phyloP scores from a whole-genome alignment of 257 asterid genomes.

The Solanum ahanhuiri region DNA sequence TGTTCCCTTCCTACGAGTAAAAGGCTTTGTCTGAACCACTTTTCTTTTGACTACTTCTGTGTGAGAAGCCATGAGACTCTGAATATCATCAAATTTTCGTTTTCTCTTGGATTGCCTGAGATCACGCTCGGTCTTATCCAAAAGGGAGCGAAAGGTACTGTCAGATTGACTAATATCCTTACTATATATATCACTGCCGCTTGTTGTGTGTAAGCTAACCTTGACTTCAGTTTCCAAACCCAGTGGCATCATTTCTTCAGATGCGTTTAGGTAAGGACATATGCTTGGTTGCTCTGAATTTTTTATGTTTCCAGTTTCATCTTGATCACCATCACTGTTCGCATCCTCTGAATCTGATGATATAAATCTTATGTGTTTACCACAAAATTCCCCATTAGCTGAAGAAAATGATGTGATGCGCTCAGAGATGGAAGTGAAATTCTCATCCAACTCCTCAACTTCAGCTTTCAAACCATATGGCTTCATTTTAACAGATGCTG shows the following conservation, averaged over 20 bases:
- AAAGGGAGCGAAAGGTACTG: conserved; percentile 8
- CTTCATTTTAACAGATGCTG: not conserved
- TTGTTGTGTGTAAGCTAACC: no score
- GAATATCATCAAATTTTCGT: conserved; percentile 30
- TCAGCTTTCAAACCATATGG: not conserved
- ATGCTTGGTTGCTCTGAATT: conserved; percentile 22
- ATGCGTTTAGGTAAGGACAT: conserved; percentile 90
- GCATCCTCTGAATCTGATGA: conserved; percentile 60
- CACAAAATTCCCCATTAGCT: conserved; percentile 29
- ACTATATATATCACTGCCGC: not conserved
- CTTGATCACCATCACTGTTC: conserved; percentile 26
- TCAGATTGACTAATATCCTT: conserved; percentile 17
- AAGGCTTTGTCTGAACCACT: not conserved
- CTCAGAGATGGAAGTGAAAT: conserved; percentile 44
- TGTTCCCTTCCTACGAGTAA: conserved; percentile 1
- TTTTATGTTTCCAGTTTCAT: conserved; percentile 26
- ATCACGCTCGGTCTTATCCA: not conserved
- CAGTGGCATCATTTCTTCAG: conserved; percentile 72
- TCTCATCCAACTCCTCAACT: conserved; percentile 9
- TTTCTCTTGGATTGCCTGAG: not conserved
- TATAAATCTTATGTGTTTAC: conserved; percentile 51
- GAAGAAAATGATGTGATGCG: conserved; percentile 48
- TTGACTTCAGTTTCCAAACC: conserved; percentile 26
- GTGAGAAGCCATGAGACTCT: conserved; percentile 21
- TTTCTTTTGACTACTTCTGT: conserved; percentile 21